phyloP scores from a whole-genome alignment of 257 asterid species.

The Nemophila menziesii region DNA sequence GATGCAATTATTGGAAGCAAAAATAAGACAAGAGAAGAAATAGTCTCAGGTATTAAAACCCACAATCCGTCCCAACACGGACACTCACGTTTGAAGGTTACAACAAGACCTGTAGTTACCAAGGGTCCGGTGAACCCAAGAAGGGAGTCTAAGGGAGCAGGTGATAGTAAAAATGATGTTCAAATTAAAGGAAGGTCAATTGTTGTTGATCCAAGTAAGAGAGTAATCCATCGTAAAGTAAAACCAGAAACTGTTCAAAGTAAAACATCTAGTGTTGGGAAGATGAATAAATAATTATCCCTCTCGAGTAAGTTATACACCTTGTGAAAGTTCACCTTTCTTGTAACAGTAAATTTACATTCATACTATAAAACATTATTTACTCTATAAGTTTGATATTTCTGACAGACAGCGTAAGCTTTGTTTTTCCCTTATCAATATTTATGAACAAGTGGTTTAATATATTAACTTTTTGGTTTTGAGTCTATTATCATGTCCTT shows the following conservation, averaged over 20 bases:
- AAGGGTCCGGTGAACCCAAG: conserved; percentile 20
- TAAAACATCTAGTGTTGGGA: conserved; percentile 2
- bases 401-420: no score
- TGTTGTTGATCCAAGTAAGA: conserved; percentile 15
- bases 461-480: no score
- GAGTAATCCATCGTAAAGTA: conserved; percentile 14
- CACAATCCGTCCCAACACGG: conserved; percentile 26
- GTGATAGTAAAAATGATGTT: conserved; percentile 13
- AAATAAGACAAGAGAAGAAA: conserved; percentile 29
- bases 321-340: background rate
- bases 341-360: background rate
- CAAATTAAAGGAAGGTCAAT: conserved; percentile 26
- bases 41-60: conserved; percentile 28
- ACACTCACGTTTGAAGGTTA: conserved; percentile 30
- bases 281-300: background rate
- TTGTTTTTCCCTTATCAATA: no score
- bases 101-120: conserved; percentile 32
- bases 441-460: no score
- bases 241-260: conserved; percentile 10
- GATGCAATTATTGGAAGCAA: conserved; percentile 44
- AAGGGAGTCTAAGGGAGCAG: conserved; percentile 17
- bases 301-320: background rate
- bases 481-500: no score
- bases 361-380: no score
- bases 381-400: no score